Evolutionary conservation across 257 asterid species (phyloP).

Genomic region (Thymus quinquecostatus): DNA sequence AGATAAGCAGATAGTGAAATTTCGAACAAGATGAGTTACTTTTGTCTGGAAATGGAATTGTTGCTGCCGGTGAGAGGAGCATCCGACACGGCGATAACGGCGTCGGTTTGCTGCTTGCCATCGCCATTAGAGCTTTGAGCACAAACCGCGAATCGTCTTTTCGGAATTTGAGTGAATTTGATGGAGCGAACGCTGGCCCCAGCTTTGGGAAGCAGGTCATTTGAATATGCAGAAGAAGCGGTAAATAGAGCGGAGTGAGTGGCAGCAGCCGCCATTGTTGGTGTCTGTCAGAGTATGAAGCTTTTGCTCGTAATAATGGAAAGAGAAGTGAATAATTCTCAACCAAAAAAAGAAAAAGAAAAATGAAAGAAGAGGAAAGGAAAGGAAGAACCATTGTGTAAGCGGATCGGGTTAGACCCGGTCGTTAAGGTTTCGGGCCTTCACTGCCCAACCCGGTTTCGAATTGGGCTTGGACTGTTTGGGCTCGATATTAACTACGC

Average conservation of each 20-base stretch:
- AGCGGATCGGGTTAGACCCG: not conserved
- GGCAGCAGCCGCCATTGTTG: conserved; percentile 55
- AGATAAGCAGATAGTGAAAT: not conserved
- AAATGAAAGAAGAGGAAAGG: too few species aligned
- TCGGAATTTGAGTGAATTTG: conserved; percentile 29
- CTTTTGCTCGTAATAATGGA: not conserved
- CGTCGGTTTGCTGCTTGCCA: conserved; percentile 37
- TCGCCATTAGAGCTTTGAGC: conserved; percentile 52
- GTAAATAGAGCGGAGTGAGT: conserved; percentile 32
- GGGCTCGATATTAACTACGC: too few species aligned
- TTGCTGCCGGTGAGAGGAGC: conserved; percentile 34
- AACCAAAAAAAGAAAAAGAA: not conserved
- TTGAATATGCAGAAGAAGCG: conserved; percentile 25
- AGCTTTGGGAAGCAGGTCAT: conserved; percentile 24
- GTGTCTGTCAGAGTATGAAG: conserved; percentile 20
- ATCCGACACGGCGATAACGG: conserved; percentile 40
- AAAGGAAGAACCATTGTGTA: not conserved
- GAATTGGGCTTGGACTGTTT: not conserved
- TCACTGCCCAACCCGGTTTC: not conserved
- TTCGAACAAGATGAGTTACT: conserved; percentile 22
- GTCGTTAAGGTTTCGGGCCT: not conserved
- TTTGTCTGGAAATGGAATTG: conserved; percentile 38
- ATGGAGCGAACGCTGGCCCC: conserved; percentile 14
- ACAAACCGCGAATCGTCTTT: conserved; percentile 36
- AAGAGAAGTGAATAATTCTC: too few species aligned